Evolutionary conservation across 192 early-diverging fungal genomes (phyloP).

Genomic region (Radiomyces spectabilis): DNA sequence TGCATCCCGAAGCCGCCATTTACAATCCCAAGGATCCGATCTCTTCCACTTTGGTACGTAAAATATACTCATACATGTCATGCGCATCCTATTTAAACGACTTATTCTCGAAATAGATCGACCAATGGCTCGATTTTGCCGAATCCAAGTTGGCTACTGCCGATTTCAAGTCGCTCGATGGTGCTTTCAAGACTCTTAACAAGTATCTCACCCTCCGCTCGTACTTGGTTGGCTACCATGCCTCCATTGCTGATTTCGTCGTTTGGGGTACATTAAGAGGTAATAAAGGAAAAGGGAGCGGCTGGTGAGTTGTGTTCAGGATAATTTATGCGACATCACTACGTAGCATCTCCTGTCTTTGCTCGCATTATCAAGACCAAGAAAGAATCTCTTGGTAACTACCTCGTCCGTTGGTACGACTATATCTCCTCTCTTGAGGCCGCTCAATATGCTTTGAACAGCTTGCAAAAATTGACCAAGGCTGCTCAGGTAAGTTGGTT

Average conservation of each 20-base stretch:
- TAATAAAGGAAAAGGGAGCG: conserved; percentile 10
- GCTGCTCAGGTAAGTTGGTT: conserved; percentile 7
- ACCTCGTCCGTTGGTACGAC: conserved; percentile 79
- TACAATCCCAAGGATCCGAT: conserved; percentile 28
- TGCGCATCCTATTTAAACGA: conserved; percentile 6
- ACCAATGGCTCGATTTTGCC: conserved; percentile 71
- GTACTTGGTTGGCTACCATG: conserved; percentile 70
- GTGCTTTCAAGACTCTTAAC: conserved; percentile 65
- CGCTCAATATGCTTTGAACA: conserved; percentile 37
- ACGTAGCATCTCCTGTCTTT: conserved; percentile 67
- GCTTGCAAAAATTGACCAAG: conserved; percentile 41
- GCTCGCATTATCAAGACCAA: conserved; percentile 70
- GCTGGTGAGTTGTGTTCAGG: too few species aligned
- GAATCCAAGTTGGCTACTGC: conserved; percentile 47
- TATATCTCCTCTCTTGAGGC: conserved; percentile 57
- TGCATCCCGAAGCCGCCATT: conserved; percentile 14
- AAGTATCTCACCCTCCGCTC: conserved; percentile 77
- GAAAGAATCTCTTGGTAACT: conserved; percentile 51
- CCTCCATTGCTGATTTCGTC: conserved; percentile 75
- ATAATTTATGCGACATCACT: neutral
- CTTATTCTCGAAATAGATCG: conserved; percentile 27
- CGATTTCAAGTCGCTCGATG: conserved; percentile 68
- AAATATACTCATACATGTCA: conserved; percentile 1
- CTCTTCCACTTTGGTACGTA: conserved; percentile 34
- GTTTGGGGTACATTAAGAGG: conserved; percentile 83